phyloP scores from a whole-genome alignment of 352 stramenopile species.

The Phytopythium ostracodes region DNA sequence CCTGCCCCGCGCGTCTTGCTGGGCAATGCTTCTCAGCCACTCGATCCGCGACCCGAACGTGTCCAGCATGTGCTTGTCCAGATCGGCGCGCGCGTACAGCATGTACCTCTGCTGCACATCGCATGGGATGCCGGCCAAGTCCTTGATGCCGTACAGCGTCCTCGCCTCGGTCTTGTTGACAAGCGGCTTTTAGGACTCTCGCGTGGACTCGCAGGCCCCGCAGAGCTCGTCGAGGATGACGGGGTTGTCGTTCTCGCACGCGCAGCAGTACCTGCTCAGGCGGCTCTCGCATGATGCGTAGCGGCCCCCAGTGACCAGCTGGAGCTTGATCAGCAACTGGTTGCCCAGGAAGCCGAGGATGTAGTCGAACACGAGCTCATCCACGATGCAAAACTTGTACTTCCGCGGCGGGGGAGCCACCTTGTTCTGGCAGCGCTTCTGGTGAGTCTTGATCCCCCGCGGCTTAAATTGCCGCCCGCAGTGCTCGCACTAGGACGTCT shows the following conservation, averaged over 20 bases:
- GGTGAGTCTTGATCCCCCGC: conserved; percentile 8
- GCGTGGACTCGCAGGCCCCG: conserved; percentile 5
- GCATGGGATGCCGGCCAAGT: conserved; percentile 9
- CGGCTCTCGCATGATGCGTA: conserved; percentile 13
- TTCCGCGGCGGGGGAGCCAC: not conserved
- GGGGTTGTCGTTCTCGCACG: conserved; percentile 27
- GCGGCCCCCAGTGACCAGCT: conserved; percentile 17
- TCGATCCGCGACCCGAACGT: conserved; percentile 15
- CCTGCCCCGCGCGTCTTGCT: conserved; percentile 4
- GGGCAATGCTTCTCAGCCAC: conserved; percentile 14
- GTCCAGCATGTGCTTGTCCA: conserved; percentile 16
- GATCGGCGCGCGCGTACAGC: conserved; percentile 10
- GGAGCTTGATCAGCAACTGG: conserved; percentile 27
- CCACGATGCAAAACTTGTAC: conserved; percentile 17
- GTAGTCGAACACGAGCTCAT: conserved; percentile 11
- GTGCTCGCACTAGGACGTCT: conserved; percentile 6
- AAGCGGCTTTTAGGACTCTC: conserved; percentile 10
- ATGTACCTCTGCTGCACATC: conserved; percentile 11
- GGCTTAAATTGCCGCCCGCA: conserved; percentile 2
- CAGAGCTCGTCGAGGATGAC: conserved; percentile 11
- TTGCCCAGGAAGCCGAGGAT: conserved; percentile 21
- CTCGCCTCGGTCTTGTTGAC: conserved; percentile 15
- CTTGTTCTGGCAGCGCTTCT: not conserved
- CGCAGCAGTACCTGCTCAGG: conserved; percentile 15
- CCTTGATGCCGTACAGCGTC: conserved; percentile 11